These are phyloP conservation scores for Porcisia hertigi DNA, from an alignment of 208 protist genomes.

Conservation along the genomic window DNA sequence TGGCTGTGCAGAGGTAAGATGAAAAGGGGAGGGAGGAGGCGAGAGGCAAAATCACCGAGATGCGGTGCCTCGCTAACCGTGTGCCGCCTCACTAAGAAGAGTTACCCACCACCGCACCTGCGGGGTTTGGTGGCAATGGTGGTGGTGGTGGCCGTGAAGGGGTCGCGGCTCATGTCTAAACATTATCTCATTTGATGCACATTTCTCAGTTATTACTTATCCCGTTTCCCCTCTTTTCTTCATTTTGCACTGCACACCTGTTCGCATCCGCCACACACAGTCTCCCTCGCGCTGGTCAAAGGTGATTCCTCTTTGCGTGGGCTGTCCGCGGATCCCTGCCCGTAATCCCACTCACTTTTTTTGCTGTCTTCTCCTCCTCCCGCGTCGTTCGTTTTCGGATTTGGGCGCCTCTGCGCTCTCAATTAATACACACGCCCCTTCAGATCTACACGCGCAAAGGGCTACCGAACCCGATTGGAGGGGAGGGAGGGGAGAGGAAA, in stretches of 20 bases:
- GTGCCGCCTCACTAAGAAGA: background rate
- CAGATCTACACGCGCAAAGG: background rate
- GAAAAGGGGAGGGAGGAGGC: background rate
- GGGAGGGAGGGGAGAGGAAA: too few relatives aligned
- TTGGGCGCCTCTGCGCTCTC: too few relatives aligned
- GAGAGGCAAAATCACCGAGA: background rate
- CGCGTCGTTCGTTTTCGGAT: background rate
- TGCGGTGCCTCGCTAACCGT: background rate
- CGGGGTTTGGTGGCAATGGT: too few relatives aligned
- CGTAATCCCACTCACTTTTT: background rate
- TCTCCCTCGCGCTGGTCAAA: background rate
- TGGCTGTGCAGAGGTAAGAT: background rate
- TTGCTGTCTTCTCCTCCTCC: background rate
- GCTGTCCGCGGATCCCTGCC: background rate
- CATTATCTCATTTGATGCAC: background rate
- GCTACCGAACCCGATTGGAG: background rate
- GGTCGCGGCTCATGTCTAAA: background rate
- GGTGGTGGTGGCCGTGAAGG: background rate
- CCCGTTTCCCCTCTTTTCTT: background rate
- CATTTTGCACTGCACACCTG: background rate
- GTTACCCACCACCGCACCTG: background rate
- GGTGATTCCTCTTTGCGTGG: background rate
- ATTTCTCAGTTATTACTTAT: background rate
- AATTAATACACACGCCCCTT: too few relatives aligned
- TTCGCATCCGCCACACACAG: background rate